Base-by-base conservation (phyloP, 2,329 filamentous ascomycete species). In the Phaeoacremonium minimum region DNA sequence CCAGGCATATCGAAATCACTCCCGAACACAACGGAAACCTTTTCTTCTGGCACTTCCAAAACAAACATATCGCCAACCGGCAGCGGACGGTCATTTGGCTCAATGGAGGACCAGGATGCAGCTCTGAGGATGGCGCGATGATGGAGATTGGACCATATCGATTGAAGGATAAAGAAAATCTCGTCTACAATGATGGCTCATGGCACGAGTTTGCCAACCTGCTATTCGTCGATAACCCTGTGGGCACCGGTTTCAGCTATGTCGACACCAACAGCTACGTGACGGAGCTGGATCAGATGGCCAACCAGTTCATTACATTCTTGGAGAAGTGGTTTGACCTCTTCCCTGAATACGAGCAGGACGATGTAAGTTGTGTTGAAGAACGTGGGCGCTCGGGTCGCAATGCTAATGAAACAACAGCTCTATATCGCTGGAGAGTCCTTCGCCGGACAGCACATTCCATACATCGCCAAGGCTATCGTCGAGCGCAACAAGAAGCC, bases 181-280 rank as follows among this genome's bases (percentile, higher is more conserved):
- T 98, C 39, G 71, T 70, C 40, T 81, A 87, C 58, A 96, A 96
- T 59, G 84, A 94, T 37, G 93, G 93, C n/a, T 90, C 89, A 1
- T 98, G 94, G 94, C 85, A 95, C 61, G 91, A 98, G 66, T 98
- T 97, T 55, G 88, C 93, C 46, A 98, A 98, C 53, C 63, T 98
- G 35, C 77, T 98, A 41, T 98, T 98, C 56, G 87, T 98, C 42
- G 93, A 98, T 56, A 94, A 97, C 56, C 93, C 93, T 1, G 90
- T 97, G 22, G 94, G 93, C 11, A 96, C 91, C 2, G 93, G 93
- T 4, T 98, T 86, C 67, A 98, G 93, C 64, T 97, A 93, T 56
- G 90, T 90, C 55, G 85, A 95, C 55, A 93, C 87, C 12, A 77
- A 98, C 60, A 86, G 80, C 52, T 97, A 87, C 55, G 60, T 96